Evolutionary conservation across 2,329 filamentous ascomycete genomes (phyloP).

Genomic region (Pseudogymnoascus sp.): DNA sequence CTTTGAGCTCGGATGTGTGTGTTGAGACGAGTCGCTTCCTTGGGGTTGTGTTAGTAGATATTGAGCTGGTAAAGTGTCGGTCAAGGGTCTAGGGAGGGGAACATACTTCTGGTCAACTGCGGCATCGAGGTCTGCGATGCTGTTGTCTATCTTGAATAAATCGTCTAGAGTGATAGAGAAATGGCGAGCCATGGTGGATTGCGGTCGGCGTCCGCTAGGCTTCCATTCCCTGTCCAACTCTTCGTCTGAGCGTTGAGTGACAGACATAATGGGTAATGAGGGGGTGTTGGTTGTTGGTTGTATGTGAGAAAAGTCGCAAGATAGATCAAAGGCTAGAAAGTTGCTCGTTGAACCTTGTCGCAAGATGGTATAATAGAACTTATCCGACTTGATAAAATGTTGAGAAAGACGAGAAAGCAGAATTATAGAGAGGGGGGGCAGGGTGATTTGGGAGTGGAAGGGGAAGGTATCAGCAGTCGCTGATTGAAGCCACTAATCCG

Average conservation of each 20-base stretch:
- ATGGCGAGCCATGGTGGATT: constrained; percentile 79
- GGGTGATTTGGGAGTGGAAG: constrained; percentile 1
- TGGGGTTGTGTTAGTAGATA: constrained; percentile 19
- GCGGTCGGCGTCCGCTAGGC: constrained; percentile 63
- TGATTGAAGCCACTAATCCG: constrained; percentile 8
- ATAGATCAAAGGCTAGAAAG: background rate
- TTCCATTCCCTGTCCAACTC: constrained; percentile 73
- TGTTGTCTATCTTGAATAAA: constrained; percentile 80
- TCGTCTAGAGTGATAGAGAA: constrained; percentile 82
- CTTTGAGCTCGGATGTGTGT: constrained; percentile 73
- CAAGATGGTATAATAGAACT: background rate
- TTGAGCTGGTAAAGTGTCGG: background rate
- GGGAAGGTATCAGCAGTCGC: constrained; percentile 4
- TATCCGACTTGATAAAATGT: background rate
- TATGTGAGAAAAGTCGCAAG: constrained; percentile 9
- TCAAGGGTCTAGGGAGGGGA: background rate
- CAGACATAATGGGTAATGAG: constrained; percentile 24
- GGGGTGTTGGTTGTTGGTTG: background rate
- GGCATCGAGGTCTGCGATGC: constrained; percentile 63
- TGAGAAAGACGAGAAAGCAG: background rate
- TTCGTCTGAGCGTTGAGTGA: constrained; percentile 42
- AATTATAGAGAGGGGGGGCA: constrained; percentile 4
- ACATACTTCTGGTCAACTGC: constrained; percentile 71
- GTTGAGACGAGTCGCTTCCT: constrained; percentile 74
- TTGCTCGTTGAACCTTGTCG: background rate